Evolutionary conservation across 2,329 filamentous ascomycete genomes (phyloP).

Genomic region (Pseudopyrenochaeta lycopersici): DNA sequence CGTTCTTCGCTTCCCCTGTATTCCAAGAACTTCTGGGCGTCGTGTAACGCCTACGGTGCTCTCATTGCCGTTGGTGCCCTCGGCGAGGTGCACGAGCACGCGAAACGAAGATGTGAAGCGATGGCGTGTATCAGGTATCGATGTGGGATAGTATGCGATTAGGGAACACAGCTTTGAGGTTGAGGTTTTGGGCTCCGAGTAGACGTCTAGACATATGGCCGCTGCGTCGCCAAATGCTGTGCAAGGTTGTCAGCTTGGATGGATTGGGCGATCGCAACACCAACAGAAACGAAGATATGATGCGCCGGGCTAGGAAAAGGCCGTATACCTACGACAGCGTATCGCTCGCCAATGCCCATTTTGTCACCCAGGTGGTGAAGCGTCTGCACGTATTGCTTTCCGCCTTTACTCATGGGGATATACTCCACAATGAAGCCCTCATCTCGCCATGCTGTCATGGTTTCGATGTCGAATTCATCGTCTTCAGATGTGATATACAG

Average conservation of each 20-base stretch:
- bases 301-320: slow-evolving; percentile 21
- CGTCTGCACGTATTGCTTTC: slow-evolving; percentile 56
- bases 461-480: slow-evolving; percentile 65
- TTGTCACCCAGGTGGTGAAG: slow-evolving; percentile 63
- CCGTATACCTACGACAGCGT: slow-evolving; percentile 67
- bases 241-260: slow-evolving; percentile 8
- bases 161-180: slow-evolving; percentile 64
- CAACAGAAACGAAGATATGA: background rate
- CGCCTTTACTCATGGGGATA: slow-evolving; percentile 61
- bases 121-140: slow-evolving; percentile 62
- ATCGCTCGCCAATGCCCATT: slow-evolving; percentile 67
- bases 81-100: slow-evolving; percentile 67
- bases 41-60: slow-evolving; percentile 61
- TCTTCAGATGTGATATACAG: slow-evolving; percentile 62
- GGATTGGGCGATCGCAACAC: too few species aligned
- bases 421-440: slow-evolving; percentile 70
- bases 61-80: slow-evolving; percentile 36
- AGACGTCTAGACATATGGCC: slow-evolving; percentile 66
- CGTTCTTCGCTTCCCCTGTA: slow-evolving; percentile 61
- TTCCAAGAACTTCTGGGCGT: slow-evolving; percentile 60
- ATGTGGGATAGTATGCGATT: slow-evolving; percentile 70
- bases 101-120: slow-evolving; percentile 54
- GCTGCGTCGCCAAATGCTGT: slow-evolving; percentile 70
- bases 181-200: slow-evolving; percentile 62
- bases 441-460: slow-evolving; percentile 63